Percentiles rank a stretch among this genome's conserved stretches.
Conservation (phyloP, 768 basidiomycete species). For the Mycena galericulata region DNA sequence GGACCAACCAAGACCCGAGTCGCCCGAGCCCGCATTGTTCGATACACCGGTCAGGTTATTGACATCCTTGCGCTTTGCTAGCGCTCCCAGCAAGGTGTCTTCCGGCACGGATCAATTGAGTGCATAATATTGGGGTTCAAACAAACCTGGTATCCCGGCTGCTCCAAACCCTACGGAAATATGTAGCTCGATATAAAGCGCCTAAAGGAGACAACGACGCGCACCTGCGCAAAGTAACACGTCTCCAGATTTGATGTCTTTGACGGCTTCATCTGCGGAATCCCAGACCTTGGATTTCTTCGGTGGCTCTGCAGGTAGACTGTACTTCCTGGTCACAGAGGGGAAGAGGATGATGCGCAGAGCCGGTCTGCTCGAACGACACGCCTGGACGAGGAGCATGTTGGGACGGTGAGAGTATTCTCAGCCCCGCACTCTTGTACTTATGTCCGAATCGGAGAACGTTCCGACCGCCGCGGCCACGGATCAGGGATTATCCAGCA, state of each 20-base stretch:
- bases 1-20: slow-evolving; percentile 74
- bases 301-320: slow-evolving; percentile 47
- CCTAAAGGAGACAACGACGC: slow-evolving; percentile 37
- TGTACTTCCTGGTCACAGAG: slow-evolving; percentile 45
- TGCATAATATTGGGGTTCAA: background rate
- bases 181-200: background rate
- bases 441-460: background rate
- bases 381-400: slow-evolving; percentile 28
- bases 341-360: slow-evolving; percentile 39
- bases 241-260: slow-evolving; percentile 85
- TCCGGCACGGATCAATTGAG: slow-evolving; percentile 7
- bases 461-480: background rate
- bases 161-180: slow-evolving; percentile 80
- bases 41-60: slow-evolving; percentile 83
- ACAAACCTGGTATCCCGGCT: slow-evolving; percentile 86
- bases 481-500: no score
- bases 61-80: slow-evolving; percentile 82
- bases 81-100: slow-evolving; percentile 88
- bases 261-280: slow-evolving; percentile 85
- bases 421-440: no score
- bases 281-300: slow-evolving; percentile 79
- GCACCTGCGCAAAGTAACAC: slow-evolving; percentile 85
- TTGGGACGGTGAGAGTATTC: slow-evolving; percentile 20
- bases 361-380: slow-evolving; percentile 25
- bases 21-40: slow-evolving; percentile 85